These are phyloP conservation scores for Pseudozyma sp. DNA, from an alignment of 1,284 basidiomycete species.

Conservation along the genomic window DNA sequence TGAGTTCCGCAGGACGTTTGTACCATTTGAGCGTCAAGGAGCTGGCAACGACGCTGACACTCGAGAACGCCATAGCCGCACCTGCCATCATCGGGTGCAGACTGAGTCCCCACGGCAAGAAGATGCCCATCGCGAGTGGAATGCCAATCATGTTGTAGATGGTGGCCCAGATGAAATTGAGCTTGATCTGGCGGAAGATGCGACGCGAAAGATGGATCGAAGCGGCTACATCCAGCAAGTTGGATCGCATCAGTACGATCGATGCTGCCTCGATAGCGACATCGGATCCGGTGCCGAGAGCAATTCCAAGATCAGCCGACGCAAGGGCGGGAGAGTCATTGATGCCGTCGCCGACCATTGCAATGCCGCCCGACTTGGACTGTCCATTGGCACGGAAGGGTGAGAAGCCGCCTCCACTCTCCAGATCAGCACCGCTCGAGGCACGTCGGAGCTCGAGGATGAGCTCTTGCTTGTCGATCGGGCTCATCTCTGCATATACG, in stretches of 20 bases:
- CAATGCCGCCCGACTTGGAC: conserved; percentile 42
- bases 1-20: conserved; percentile 61
- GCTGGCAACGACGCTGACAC: conserved; percentile 92
- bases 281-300: conserved; percentile 92
- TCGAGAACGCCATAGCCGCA: conserved; percentile 96
- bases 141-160: conserved; percentile 91
- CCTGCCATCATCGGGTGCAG: conserved; percentile 98
- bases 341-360: conserved; percentile 95
- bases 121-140: conserved; percentile 97
- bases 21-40: conserved; percentile 81
- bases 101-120: conserved; percentile 90
- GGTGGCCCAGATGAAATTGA: conserved; percentile 71
- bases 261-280: conserved; percentile 98
- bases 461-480: conserved; percentile 63
- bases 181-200: conserved; percentile 89
- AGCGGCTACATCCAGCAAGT: conserved; percentile 95
- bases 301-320: conserved; percentile 93
- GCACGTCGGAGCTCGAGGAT: conserved; percentile 70
- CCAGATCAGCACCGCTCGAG: conserved; percentile 40
- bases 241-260: conserved; percentile 95
- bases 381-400: conserved; percentile 27
- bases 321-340: conserved; percentile 98
- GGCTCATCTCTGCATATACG: conserved; percentile 64
- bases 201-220: conserved; percentile 88
- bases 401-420: conserved; percentile 28